Conservation (phyloP, 2,329 filamentous ascomycete species). For the Trichoderma sp. region DNA sequence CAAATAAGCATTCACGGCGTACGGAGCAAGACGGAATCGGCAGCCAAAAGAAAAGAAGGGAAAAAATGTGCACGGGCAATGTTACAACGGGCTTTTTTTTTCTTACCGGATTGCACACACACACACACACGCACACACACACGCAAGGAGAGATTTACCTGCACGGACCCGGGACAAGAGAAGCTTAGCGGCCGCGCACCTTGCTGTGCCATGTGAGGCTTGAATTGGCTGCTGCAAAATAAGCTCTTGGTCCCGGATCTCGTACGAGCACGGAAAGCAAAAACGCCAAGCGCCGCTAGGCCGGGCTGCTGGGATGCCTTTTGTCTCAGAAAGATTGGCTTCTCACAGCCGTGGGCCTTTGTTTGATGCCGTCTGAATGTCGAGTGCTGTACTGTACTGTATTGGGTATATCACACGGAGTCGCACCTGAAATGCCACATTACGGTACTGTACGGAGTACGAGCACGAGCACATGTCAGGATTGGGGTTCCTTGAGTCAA, state of each 20-base stretch:
- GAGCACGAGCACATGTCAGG: background rate
- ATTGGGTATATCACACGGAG: background rate
- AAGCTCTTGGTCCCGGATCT: constrained; percentile 6
- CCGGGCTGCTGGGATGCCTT: background rate
- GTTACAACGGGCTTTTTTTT: too few species aligned
- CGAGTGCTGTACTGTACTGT: too few species aligned
- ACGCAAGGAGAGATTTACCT: background rate
- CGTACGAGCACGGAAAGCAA: background rate
- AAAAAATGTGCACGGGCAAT: background rate
- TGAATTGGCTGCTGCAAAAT: constrained; percentile 1
- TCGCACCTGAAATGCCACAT: background rate
- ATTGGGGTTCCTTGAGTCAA: background rate
- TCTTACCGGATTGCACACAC: background rate
- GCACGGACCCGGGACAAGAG: background rate
- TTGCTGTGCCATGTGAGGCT: background rate
- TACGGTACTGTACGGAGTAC: background rate
- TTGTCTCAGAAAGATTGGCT: background rate
- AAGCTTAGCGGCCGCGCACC: background rate
- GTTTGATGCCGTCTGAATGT: background rate
- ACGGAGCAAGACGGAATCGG: background rate
- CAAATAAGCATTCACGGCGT: background rate
- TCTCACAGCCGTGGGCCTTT: background rate
- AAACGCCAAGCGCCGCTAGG: constrained; percentile 13
- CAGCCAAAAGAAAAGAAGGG: background rate
- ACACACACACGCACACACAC: too few species aligned